These are phyloP conservation scores for Saccharomyces mikatae DNA, from an alignment of 805 yeast species.

Conservation along the genomic window DNA sequence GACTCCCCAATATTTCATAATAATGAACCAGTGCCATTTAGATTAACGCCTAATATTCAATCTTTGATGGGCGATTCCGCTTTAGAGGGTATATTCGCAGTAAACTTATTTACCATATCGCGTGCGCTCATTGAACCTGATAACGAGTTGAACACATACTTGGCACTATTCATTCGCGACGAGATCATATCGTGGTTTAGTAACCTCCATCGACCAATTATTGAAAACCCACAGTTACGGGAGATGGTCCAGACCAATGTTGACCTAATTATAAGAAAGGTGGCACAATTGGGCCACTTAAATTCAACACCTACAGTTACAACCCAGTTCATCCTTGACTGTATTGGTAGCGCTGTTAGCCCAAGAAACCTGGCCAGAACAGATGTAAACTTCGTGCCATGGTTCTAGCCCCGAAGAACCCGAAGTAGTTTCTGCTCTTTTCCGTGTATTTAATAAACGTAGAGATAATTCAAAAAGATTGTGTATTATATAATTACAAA, in stretches of 20 bases:
- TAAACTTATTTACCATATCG: conserved; percentile 76
- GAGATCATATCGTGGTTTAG: conserved; percentile 93
- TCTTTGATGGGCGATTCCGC: conserved; percentile 90
- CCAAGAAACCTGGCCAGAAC: conserved; percentile 88
- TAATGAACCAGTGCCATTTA: conserved; percentile 89
- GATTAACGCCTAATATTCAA: conserved; percentile 93
- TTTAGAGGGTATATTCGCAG: conserved; percentile 83
- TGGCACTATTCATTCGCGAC: conserved; percentile 92
- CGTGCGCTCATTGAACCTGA: conserved; percentile 86
- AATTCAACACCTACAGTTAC: conserved; percentile 51
- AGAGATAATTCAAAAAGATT: background rate
- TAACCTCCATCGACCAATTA: conserved; percentile 74
- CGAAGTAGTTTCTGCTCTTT: background rate
- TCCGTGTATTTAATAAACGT: background rate
- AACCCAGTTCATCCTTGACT: conserved; percentile 81
- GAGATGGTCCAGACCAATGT: conserved; percentile 86
- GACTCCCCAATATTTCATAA: conserved; percentile 79
- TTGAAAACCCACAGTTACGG: conserved; percentile 73
- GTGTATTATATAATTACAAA: background rate
- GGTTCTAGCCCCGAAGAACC: conserved; percentile 39
- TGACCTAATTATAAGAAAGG: conserved; percentile 72
- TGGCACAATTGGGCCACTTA: conserved; percentile 64
- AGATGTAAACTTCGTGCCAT: conserved; percentile 94
- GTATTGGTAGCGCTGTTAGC: conserved; percentile 89
- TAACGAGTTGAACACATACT: conserved; percentile 80